Base-by-base conservation (phyloP, 176 grass and related monocot genomes). In the Dactylis glomerata region DNA sequence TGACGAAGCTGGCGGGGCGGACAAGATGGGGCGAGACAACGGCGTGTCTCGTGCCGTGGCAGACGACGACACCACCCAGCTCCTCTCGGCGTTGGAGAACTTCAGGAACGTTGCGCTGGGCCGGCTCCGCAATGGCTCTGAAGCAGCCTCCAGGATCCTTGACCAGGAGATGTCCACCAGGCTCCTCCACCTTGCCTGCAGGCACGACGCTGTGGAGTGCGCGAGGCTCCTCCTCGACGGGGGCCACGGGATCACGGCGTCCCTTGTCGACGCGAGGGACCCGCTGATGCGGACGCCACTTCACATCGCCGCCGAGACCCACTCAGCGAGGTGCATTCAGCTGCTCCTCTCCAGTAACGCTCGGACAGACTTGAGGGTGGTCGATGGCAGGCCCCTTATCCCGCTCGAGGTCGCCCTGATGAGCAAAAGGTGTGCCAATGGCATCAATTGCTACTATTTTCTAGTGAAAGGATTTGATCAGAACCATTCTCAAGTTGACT, bases 161-260 rank as follows among this genome's bases (percentile, higher is more conserved):
- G 90, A 83, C 80, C 78, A 88, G 49, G 82, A 85, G 11, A 83
- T 88, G 77, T 82, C 86, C 55, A 62, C 76, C 27, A 77, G 87
- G 69, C 84, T 92, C n/a, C 87, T 92, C 38, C 91, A 89, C 71
- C 91, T 87, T 27, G 87, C 91, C 42, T 92, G 91, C 81, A 92
- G 77, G 87, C 61, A 87, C 45, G 87, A 92, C 19, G 87, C 91
- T 6, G 87, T 81, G 70, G 76, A 87, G 87, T 92, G 91, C 70
- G 91, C 84, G 11, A 76, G 73, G 77, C 62, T 84, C 19, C 81
- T 92, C 16, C 84, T 92, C 45, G 84, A 92, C 15, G 91, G 87
- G 4, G 84, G 69, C 10, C 22, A 50, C 15, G 91, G 84, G 15
- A 64, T 90, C 73, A 40, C 44, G 6, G 52, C 76, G 31, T 22